Evolutionary conservation across 345 rosid genomes (phyloP).

Genomic region (thale cress (Arabidopsis thaliana)): TAIR10.1 NC_003076.8:23415001-23415500

Average conservation of each 20-base stretch:
- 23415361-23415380: not conserved
- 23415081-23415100: constrained; percentile 11
- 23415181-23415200: constrained; percentile 18
- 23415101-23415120: constrained; percentile 4
- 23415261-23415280: not conserved
- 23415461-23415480: no score
- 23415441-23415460: no score
- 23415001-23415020: not conserved
- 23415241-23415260: not conserved
- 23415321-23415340: not conserved
- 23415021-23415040: constrained; percentile 10
- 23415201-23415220: not conserved
- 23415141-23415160: not conserved
- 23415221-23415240: not conserved
- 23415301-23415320: not conserved
- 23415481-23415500: constrained; percentile 20
- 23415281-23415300: not conserved
- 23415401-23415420: no score
- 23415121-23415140: constrained; percentile 11
- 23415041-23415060: not conserved
- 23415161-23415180: not conserved
- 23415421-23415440: no score
- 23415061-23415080: no score
- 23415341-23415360: not conserved
- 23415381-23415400: not conserved